Percentiles rank a stretch among this genome's conserved stretches.
Evolutionary conservation across 768 basidiomycete species (phyloP).

Genomic region (Kwoniella sp.): DNA sequence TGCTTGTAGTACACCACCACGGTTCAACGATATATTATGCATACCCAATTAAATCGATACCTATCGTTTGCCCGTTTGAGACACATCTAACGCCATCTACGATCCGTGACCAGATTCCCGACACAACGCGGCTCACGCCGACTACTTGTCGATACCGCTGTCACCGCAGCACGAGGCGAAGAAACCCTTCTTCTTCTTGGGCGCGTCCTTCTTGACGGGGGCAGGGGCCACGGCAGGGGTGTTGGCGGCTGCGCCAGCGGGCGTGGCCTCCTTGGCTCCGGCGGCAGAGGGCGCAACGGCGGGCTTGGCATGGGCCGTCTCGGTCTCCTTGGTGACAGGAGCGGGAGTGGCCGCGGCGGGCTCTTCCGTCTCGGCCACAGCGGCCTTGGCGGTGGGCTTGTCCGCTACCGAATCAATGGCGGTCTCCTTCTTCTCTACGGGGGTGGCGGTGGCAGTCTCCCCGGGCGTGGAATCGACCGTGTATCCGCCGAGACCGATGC

Average conservation of each 20-base stretch:
- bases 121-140: no score
- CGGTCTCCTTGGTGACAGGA: constrained; percentile 1
- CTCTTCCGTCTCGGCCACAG: constrained; percentile 6
- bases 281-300: constrained; percentile 8
- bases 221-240: constrained; percentile 7
- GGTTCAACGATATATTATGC: no score
- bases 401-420: neutral
- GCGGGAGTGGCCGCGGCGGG: neutral
- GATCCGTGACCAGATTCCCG: no score
- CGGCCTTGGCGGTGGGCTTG: constrained; percentile 2
- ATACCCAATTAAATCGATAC: no score
- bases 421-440: constrained; percentile 1
- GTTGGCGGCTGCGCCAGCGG: constrained; percentile 10
- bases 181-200: constrained; percentile 26
- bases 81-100: no score
- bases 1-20: no score
- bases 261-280: constrained; percentile 4
- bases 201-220: constrained; percentile 2
- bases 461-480: neutral
- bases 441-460: constrained; percentile 2
- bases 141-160: constrained; percentile 19
- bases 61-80: no score
- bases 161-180: constrained; percentile 30
- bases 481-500: neutral
- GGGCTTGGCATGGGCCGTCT: neutral